Conservation (phyloP, 768 basidiomycete species). For the Suillus subalutaceus region DNA sequence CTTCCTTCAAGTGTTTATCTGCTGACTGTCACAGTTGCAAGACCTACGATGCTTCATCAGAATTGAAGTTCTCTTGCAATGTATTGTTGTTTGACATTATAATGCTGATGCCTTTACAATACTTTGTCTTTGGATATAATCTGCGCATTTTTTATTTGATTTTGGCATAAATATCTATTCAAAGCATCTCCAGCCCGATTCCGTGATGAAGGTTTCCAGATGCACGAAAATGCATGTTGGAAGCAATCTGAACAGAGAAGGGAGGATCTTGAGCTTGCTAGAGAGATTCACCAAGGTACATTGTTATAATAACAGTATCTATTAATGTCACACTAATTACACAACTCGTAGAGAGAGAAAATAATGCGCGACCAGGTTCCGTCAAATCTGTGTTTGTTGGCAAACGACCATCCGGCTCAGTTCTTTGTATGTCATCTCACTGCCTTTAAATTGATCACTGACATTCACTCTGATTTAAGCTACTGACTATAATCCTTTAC, state of each 20-base stretch:
- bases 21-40: too few species aligned
- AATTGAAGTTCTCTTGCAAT: too few species aligned
- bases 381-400: background rate
- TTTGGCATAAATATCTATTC: too few species aligned
- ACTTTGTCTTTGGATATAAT: too few species aligned
- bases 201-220: background rate
- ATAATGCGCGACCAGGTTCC: background rate
- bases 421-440: background rate
- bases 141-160: too few species aligned
- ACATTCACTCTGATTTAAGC: background rate
- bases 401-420: background rate
- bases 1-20: too few species aligned
- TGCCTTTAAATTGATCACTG: background rate
- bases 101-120: too few species aligned
- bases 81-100: too few species aligned
- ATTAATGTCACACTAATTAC: background rate
- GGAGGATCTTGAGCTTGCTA: background rate
- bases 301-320: background rate
- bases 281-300: background rate
- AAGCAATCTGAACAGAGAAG: background rate
- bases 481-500: background rate
- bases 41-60: too few species aligned
- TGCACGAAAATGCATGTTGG: background rate
- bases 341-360: background rate
- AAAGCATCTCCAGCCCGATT: background rate